A percentile compares a stretch with the other conserved stretches of the same genome.
Conservation (phyloP, 2,329 filamentous ascomycete genomes). For the Thermochaetoides dissita region DNA sequence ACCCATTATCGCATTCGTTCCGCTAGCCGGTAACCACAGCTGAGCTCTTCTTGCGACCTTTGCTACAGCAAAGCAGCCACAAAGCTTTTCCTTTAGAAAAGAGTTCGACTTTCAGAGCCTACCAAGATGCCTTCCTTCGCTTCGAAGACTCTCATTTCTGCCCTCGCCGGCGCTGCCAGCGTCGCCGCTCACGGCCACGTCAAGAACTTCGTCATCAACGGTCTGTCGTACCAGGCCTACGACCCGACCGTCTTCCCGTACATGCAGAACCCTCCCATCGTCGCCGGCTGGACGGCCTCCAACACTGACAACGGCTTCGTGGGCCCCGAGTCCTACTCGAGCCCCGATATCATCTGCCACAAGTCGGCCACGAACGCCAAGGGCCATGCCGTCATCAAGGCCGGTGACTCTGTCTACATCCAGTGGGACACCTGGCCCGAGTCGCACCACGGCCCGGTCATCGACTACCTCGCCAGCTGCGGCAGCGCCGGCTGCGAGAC, state of each 20-base stretch:
- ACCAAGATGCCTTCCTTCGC: slow-evolving; percentile 14
- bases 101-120: slow-evolving; percentile 1
- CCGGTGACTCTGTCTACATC: slow-evolving; percentile 27
- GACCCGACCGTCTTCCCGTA: slow-evolving; percentile 25
- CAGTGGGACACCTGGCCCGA: slow-evolving; percentile 31
- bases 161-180: slow-evolving; percentile 10
- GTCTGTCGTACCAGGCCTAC: slow-evolving; percentile 27
- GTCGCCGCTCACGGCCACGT: slow-evolving; percentile 28
- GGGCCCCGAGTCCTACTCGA: slow-evolving; percentile 24
- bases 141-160: slow-evolving; percentile 12
- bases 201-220: slow-evolving; percentile 28
- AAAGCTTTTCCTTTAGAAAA: too few relatives aligned
- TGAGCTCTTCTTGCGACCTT: slow-evolving; percentile 2
- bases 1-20: slow-evolving; percentile 8
- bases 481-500: slow-evolving; percentile 37
- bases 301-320: slow-evolving; percentile 39
- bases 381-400: slow-evolving; percentile 24
- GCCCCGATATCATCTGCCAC: slow-evolving; percentile 33
- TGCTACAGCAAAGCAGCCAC: too few relatives aligned
- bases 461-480: slow-evolving; percentile 49
- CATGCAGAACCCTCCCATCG: slow-evolving; percentile 23
- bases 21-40: slow-evolving; percentile 11
- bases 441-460: slow-evolving; percentile 38
- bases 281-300: slow-evolving; percentile 27
- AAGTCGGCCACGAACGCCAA: slow-evolving; percentile 25